A percentile compares a stretch with the other conserved stretches of the same genome.
Evolutionary conservation across 148 eudicot genomes (phyloP).

Genomic region (Rhododendron ferrugineum): DNA sequence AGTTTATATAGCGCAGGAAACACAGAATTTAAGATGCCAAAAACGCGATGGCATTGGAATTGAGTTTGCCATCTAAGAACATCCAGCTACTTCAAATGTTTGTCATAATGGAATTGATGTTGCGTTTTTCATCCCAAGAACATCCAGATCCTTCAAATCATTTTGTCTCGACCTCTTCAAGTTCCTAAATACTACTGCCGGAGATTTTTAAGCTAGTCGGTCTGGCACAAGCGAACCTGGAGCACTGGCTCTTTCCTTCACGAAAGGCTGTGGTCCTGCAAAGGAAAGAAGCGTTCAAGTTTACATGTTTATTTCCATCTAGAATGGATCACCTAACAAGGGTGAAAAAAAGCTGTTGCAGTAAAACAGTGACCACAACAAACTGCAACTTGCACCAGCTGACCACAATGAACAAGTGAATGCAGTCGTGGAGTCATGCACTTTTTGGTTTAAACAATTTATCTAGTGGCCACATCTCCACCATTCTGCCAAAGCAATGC

Average conservation of each 20-base stretch:
- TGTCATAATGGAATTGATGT: background rate
- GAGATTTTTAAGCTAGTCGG: conserved; percentile 3
- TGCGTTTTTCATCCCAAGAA: background rate
- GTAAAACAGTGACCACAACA: background rate
- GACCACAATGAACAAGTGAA: background rate
- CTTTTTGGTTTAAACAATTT: background rate
- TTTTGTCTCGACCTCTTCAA: conserved; percentile 1
- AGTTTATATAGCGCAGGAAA: background rate
- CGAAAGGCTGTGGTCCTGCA: conserved; percentile 40
- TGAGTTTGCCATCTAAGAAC: background rate
- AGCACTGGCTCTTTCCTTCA: conserved; percentile 27
- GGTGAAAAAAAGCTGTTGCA: background rate
- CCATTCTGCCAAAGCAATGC: background rate
- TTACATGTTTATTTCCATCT: background rate
- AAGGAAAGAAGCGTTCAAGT: background rate
- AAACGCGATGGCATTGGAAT: background rate
- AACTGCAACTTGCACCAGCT: background rate
- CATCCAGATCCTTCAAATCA: background rate
- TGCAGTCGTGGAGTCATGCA: background rate
- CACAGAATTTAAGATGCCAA: background rate
- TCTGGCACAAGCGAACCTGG: conserved; percentile 12
- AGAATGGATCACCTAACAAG: background rate
- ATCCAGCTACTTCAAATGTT: background rate
- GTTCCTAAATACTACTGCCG: background rate
- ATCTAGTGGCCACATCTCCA: background rate